Percentiles rank a stretch among this genome's conserved stretches.
Conservation (phyloP, 768 basidiomycete species). For the Rhodotorula graminis region DNA sequence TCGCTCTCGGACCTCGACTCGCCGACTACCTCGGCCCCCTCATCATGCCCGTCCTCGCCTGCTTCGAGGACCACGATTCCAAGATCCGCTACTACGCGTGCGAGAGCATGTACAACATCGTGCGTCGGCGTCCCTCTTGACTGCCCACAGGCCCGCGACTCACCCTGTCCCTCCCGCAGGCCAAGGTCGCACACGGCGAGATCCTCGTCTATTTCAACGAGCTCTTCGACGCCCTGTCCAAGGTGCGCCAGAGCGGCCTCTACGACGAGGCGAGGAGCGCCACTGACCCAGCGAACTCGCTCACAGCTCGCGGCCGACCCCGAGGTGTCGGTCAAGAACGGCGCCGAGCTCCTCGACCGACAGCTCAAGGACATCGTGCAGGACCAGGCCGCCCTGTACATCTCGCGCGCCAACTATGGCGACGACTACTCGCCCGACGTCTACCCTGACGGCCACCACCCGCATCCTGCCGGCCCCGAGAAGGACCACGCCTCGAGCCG, state of each 20-base stretch:
- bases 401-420: slow-evolving; percentile 63
- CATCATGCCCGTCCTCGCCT: slow-evolving; percentile 76
- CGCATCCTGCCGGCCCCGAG: slow-evolving; percentile 44
- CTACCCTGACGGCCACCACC: slow-evolving; percentile 48
- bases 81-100: slow-evolving; percentile 95
- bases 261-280: no score
- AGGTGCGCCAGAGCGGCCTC: no score
- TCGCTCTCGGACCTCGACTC: slow-evolving; percentile 79
- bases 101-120: slow-evolving; percentile 96
- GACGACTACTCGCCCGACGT: slow-evolving; percentile 55
- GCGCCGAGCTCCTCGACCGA: slow-evolving; percentile 90
- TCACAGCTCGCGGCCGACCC: slow-evolving; percentile 87
- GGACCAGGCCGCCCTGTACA: slow-evolving; percentile 90
- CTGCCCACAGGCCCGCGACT: background rate
- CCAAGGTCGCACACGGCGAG: slow-evolving; percentile 84
- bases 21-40: slow-evolving; percentile 93
- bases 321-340: slow-evolving; percentile 94
- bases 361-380: slow-evolving; percentile 97
- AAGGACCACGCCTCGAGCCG: slow-evolving; percentile 39
- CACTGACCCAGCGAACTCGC: background rate
- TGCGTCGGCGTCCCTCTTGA: slow-evolving; percentile 51
- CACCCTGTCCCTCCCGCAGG: slow-evolving; percentile 28
- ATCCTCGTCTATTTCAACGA: slow-evolving; percentile 96
- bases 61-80: slow-evolving; percentile 91
- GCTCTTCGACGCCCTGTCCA: slow-evolving; percentile 94